Base-by-base conservation (phyloP, 495 filamentous ascomycete genomes). In the Podospora tetraspora region DNA sequence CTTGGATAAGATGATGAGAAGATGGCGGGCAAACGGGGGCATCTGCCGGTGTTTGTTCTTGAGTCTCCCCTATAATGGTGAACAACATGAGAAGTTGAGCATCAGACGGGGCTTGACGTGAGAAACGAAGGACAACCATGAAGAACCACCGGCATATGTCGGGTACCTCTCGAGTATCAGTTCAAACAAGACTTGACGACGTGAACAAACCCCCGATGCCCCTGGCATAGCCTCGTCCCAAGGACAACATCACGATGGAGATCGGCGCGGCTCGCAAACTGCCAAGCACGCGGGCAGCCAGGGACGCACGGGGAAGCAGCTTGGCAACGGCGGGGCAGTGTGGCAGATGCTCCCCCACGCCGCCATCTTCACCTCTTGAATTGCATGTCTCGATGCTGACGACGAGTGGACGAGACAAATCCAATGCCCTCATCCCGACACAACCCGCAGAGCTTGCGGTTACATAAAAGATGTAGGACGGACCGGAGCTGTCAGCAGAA, bases 1-100 rank as follows among this genome's bases (percentile, higher is more conserved):
- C 72, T 76, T 75, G 75, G 68, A 72, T 70, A 68, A 77, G 69
- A 75, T 73, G 71, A 72, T 69, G 67, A 59, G 74, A 75, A 43
- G 59, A 62, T 57, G 12, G 59, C 66, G 66, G 71, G 58, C 71
- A 71, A 72, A 68, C 58, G 64, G 70, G 61, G 66, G 62, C 56
- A 32, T 65, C 22, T 24, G 56, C 62, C 62, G n/a, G 23, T 56
- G 30, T 34, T 62, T 29, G 52, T 13, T 25, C 43, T 52, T 64
- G 60, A 29, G 23, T 25, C 25, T 3, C 25, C 25, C 11, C 32
- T 34, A 13, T 34, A 13, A 3, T 11, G 23, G 52, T 23, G 22
- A n/a, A 68, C 59, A 32, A 25, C 63, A 32, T 43, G 57, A 63
- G 59, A 27, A 22, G 7, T 16, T 58, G 21, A 57, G 43, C 19